A percentile compares a stretch with the other conserved stretches of the same genome.
Conservation (phyloP, 805 yeast genomes). For the Debaryomyces maramus region DNA sequence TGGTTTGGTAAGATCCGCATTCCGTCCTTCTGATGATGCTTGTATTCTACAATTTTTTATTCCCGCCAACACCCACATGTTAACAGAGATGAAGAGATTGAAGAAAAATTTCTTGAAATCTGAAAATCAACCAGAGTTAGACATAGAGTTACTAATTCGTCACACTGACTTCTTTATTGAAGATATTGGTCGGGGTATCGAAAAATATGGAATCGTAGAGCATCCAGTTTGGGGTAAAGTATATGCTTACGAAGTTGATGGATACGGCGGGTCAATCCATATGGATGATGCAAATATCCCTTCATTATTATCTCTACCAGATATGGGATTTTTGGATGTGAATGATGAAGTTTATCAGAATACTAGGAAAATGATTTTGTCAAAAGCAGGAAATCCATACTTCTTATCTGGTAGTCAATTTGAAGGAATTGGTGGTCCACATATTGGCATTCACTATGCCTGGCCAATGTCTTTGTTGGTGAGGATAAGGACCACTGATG, state of each 20-base stretch:
- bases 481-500: conserved; percentile 70
- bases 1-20: conserved; percentile 77
- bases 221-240: conserved; percentile 75
- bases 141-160: conserved; percentile 13
- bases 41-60: conserved; percentile 76
- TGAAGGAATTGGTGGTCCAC: conserved; percentile 89
- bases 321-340: conserved; percentile 58
- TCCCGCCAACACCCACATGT: conserved; percentile 81
- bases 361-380: conserved; percentile 73
- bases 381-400: conserved; percentile 75
- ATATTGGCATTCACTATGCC: conserved; percentile 73
- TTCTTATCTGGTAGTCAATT: conserved; percentile 61
- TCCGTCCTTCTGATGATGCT: conserved; percentile 88
- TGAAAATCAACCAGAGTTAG: conserved; percentile 2
- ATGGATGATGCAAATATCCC: conserved; percentile 96
- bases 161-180: conserved; percentile 38
- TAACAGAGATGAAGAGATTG: conserved; percentile 56
- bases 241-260: conserved; percentile 87
- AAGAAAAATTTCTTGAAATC: conserved; percentile 20
- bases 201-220: conserved; percentile 60
- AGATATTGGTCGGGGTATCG: conserved; percentile 54
- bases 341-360: conserved; percentile 67
- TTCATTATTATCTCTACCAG: conserved; percentile 76
- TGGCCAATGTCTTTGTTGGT: conserved; percentile 91
- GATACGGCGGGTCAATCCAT: conserved; percentile 67